Evolutionary conservation across 1,284 basidiomycete species (phyloP), one percentile per base, ranked within the genome.

Genomic region (Austroboletus olivaceoglutinosus): DNA sequence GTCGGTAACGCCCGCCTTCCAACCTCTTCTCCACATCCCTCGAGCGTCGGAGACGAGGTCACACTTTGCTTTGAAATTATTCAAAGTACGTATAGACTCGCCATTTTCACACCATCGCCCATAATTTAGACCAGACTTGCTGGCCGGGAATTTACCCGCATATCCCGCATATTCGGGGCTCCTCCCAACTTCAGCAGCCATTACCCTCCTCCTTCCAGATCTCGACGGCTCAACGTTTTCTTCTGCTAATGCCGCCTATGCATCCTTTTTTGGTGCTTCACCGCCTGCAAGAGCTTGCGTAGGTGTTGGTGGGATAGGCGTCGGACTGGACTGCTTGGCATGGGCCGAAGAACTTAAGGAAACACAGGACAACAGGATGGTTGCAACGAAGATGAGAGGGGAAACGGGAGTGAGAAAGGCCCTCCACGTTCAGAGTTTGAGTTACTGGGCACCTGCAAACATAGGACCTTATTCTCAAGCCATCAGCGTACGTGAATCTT

Each of bases 361-460:
- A 18, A 25, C 33, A 11, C 18, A 8, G 9, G 42, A 41, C 11
- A 21, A 29, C n/a, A 45, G 76, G 23, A 25, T 15, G 4, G 10
- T 9, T 3, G 16, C 25, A 43, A 77, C 76, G 56, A 60, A 45
- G 25, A 61, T 54, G 15, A 49, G 22, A 21, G 56, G 68, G 16
- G 53, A 67, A 47, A 50, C 33, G 9, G 60, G 54, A 9, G 48
- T 65, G 4, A 76, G 93, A 30, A 81, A 82, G 47, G 86, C 89
- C 0, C 74, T 99, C 31, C 97, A 99, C 65, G 95, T 99, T 0
- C 97, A 99, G 70, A 83, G 93, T 15, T 68, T 96, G 47, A 96
- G 93, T 65, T 98, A 98, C 68, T 99, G 97, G 97, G 96, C 96
- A 16, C 94, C 97, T 10, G 96, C 97, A 3, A 99, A 98, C 67